Conservation (phyloP, 2,329 filamentous ascomycete genomes). For the Hypoxylon sp. region DNA sequence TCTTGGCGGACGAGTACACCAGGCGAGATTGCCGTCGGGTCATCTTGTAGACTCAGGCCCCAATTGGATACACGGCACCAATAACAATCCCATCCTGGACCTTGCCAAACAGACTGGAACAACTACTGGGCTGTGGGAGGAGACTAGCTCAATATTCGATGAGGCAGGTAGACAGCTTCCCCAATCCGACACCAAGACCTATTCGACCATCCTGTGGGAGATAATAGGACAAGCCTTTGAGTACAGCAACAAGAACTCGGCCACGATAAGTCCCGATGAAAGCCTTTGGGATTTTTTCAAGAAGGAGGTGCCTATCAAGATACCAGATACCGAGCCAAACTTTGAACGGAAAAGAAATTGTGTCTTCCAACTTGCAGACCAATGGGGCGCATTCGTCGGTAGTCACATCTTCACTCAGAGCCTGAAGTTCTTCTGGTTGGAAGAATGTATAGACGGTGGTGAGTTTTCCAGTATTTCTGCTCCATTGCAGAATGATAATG, state of each 20-base stretch:
- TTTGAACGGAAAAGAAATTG: constrained; percentile 56
- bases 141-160: constrained; percentile 66
- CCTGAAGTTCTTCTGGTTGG: constrained; percentile 81
- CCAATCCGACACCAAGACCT: constrained; percentile 58
- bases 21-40: constrained; percentile 60
- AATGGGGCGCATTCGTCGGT: constrained; percentile 79
- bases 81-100: constrained; percentile 76
- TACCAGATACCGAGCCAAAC: constrained; percentile 59
- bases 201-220: constrained; percentile 71
- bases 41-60: constrained; percentile 70
- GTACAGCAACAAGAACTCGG: constrained; percentile 68
- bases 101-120: constrained; percentile 72
- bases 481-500: constrained; percentile 18
- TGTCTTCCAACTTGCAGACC: constrained; percentile 67
- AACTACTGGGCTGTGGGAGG: constrained; percentile 60
- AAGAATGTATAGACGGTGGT: constrained; percentile 81
- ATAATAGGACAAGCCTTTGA: constrained; percentile 76
- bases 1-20: constrained; percentile 73
- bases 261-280: constrained; percentile 59
- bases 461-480: constrained; percentile 47
- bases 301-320: constrained; percentile 57
- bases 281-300: constrained; percentile 68
- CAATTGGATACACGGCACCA: constrained; percentile 85
- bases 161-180: constrained; percentile 65
- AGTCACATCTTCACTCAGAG: constrained; percentile 73